Evolutionary conservation across 106 monocot species (phyloP), one percentile per base, ranked within the genome.

Genomic region (Allium sativum): DNA sequence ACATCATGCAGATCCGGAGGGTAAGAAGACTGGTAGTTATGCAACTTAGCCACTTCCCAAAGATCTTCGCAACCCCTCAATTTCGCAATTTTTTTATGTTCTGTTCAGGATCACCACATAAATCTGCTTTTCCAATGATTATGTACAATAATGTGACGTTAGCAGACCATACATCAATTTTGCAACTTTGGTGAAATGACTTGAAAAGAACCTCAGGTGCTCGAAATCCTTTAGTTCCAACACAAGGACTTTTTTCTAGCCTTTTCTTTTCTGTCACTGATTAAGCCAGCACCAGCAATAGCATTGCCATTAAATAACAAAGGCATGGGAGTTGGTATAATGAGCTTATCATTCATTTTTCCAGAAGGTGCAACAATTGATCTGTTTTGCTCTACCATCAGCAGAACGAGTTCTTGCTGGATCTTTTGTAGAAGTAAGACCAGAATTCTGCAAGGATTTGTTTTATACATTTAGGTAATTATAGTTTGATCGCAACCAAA

Each of bases 31-130:
- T 96, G 90, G 61, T 84, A 80, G 57, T 78, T 74, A 65, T 96
- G 95, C 15, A 96, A 65, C 70, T 91, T 96, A 11, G 95, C 95
- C 16, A 90, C 90, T 78, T 96, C 95, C 95, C 95, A 96, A 7
- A 96, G 75, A 66, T 82, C 90, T 79, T 96, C 95, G 18, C 87
- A 87, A 40, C 95, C 95, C 55, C 87, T 81, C 61, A 96, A 55
- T 68, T 84, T 90, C 19, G 90, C 87, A 31, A 96, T 96, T 66
- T 96, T 90, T 59, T 87, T 96, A 48, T 59, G 90, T 91, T 68
- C 95, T 87, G 90, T 44, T 91, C 87, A 61, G 95, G 90, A 56
- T 96, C 90, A 42, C 95, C 90, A 53, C 77, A 73, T 57, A 96
- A 96, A 53, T 90, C 87, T 20, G 76, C 52, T 71, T 65, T 84